phyloP scores from a whole-genome alignment of 2,329 filamentous ascomycete species.

The Eutypella sp. region DNA sequence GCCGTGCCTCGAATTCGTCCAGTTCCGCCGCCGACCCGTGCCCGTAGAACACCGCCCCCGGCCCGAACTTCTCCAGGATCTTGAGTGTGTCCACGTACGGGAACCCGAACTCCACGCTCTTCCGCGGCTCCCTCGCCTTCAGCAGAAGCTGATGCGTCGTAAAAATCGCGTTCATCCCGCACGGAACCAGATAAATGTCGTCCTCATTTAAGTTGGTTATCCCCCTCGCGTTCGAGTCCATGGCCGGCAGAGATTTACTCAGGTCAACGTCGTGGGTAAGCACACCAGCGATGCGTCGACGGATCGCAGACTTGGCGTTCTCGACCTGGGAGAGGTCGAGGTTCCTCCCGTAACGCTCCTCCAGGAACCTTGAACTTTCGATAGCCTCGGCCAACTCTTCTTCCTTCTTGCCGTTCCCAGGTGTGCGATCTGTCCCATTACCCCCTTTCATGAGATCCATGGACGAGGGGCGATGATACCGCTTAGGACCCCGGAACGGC shows the following conservation, averaged over 20 bases:
- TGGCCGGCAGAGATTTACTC: constrained; percentile 46
- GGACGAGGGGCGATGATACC: constrained; percentile 64
- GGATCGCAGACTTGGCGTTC: constrained; percentile 80
- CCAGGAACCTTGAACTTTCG: constrained; percentile 77
- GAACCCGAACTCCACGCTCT: constrained; percentile 92
- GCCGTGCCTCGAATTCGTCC: constrained; percentile 71
- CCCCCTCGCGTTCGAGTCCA: constrained; percentile 46
- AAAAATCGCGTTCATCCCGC: constrained; percentile 94
- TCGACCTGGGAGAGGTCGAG: constrained; percentile 73
- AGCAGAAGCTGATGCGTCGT: constrained; percentile 75
- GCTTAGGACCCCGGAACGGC: constrained; percentile 64
- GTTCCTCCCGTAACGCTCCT: constrained; percentile 91
- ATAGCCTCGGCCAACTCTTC: constrained; percentile 37
- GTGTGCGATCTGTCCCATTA: neutral
- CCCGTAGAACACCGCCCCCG: constrained; percentile 84
- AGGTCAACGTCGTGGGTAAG: constrained; percentile 69
- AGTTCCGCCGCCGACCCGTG: constrained; percentile 71
- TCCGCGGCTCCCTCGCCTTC: constrained; percentile 55
- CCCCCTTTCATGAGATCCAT: constrained; percentile 26
- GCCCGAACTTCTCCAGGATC: constrained; percentile 89
- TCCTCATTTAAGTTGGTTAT: constrained; percentile 68
- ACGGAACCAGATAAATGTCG: constrained; percentile 84
- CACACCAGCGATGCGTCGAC: constrained; percentile 82
- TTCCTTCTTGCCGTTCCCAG: constrained; percentile 9
- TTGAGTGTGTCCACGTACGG: constrained; percentile 97